These are phyloP conservation scores for Chloranthus sessilifolius DNA, from an alignment of 164 flowering plant genomes.

Conservation along the genomic window DNA sequence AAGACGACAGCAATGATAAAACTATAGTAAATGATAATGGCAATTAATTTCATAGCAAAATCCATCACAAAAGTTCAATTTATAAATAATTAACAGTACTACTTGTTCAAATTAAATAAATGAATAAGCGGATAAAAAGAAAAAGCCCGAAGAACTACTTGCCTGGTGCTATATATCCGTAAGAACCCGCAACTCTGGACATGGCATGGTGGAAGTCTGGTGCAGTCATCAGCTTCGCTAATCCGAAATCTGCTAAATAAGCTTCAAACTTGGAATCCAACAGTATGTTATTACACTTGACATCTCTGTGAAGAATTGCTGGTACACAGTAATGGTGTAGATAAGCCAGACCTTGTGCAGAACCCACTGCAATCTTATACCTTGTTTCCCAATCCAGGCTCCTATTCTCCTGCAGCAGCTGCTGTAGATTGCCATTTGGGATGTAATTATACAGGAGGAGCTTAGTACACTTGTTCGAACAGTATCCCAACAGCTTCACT, in stretches of 20 bases:
- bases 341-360: conserved; percentile 79
- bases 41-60: too few relatives aligned
- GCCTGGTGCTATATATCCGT: conserved; percentile 88
- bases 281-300: conserved; percentile 80
- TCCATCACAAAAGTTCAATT: too few relatives aligned
- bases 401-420: conserved; percentile 52
- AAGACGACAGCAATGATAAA: too few relatives aligned
- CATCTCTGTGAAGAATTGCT: conserved; percentile 73
- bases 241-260: conserved; percentile 73
- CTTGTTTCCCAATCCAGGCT: conserved; percentile 77
- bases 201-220: conserved; percentile 59
- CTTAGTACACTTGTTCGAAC: conserved; percentile 59
- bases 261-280: conserved; percentile 68
- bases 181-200: conserved; percentile 79
- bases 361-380: conserved; percentile 74
- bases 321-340: conserved; percentile 86
- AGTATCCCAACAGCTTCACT: conserved; percentile 68
- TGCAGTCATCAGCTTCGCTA: conserved; percentile 69
- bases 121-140: too few relatives aligned
- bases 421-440: conserved; percentile 66
- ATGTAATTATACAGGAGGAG: conserved; percentile 64
- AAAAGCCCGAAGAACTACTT: conserved; percentile 15
- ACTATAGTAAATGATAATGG: too few relatives aligned
- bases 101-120: too few relatives aligned
- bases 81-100: too few relatives aligned